Evolutionary conservation across 2,329 filamentous ascomycete species (phyloP).

Genomic region (Diaporthe citriasiana): DNA sequence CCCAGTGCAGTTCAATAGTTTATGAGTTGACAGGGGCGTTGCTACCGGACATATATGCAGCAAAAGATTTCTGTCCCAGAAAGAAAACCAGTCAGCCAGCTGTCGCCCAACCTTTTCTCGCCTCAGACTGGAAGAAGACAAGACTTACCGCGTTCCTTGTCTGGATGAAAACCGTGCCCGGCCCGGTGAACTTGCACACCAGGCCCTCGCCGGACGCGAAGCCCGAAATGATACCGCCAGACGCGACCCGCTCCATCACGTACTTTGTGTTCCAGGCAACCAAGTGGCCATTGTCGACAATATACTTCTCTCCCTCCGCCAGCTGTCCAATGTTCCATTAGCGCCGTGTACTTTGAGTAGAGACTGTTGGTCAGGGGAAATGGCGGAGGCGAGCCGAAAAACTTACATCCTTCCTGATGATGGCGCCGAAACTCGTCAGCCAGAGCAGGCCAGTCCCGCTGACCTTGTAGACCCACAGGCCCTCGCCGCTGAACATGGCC

Average conservation of each 20-base stretch:
- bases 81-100: background rate
- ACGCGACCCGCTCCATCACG: conserved; percentile 88
- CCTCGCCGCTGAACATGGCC: conserved; percentile 94
- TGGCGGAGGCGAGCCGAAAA: background rate
- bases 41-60: conserved; percentile 42
- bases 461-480: conserved; percentile 91
- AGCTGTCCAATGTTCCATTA: conserved; percentile 55
- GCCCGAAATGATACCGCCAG: conserved; percentile 92
- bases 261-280: conserved; percentile 99
- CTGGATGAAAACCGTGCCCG: conserved; percentile 92
- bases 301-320: conserved; percentile 83
- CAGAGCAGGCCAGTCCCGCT: conserved; percentile 85
- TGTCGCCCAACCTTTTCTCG: background rate
- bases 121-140: background rate
- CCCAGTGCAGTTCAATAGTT: background rate
- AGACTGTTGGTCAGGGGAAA: too few species aligned
- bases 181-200: conserved; percentile 94
- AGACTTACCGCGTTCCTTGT: conserved; percentile 83
- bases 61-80: conserved; percentile 41
- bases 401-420: conserved; percentile 92
- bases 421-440: conserved; percentile 94
- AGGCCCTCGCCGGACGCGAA: conserved; percentile 87
- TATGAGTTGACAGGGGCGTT: conserved; percentile 27
- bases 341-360: background rate
- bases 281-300: conserved; percentile 92